Percentiles rank a stretch among this genome's conserved stretches.
Evolutionary conservation across 2,329 filamentous ascomycete species (phyloP).

Genomic region (Fusarium sp.): DNA sequence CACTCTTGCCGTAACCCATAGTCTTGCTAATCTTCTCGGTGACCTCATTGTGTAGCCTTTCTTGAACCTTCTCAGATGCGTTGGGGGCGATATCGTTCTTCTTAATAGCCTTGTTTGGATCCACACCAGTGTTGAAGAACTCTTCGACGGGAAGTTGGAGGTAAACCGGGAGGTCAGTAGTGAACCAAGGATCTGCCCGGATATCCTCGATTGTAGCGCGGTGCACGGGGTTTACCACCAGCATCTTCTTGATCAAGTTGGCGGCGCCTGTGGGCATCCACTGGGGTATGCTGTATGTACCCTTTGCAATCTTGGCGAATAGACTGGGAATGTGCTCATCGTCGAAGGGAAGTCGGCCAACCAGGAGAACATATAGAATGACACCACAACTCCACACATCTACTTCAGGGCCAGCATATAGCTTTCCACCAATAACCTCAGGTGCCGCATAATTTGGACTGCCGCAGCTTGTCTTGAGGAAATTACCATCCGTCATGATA

Average conservation of each 20-base stretch:
- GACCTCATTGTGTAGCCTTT: slow-evolving; percentile 92
- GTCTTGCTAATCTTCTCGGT: slow-evolving; percentile 97
- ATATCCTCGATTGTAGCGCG: slow-evolving; percentile 96
- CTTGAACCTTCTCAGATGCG: slow-evolving; percentile 83
- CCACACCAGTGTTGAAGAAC: slow-evolving; percentile 93
- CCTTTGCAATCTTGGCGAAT: slow-evolving; percentile 97
- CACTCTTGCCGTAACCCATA: slow-evolving; percentile 96
- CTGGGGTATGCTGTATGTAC: slow-evolving; percentile 91
- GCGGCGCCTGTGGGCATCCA: slow-evolving; percentile 91
- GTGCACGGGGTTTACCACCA: slow-evolving; percentile 95
- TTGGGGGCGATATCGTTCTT: slow-evolving; percentile 85
- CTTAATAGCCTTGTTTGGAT: slow-evolving; percentile 92
- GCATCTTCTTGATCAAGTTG: slow-evolving; percentile 89
- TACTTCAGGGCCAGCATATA: slow-evolving; percentile 97
- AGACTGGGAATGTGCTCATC: slow-evolving; percentile 98
- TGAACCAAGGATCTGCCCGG: slow-evolving; percentile 93
- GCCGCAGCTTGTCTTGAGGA: slow-evolving; percentile 97
- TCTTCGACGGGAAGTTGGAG: slow-evolving; percentile 90
- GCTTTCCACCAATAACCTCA: slow-evolving; percentile 96
- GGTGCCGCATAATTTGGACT: slow-evolving; percentile 98
- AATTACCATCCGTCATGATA: slow-evolving; percentile 99
- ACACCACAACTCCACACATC: slow-evolving; percentile 99
- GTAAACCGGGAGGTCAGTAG: slow-evolving; percentile 87
- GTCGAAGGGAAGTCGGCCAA: slow-evolving; percentile 91
- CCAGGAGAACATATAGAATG: slow-evolving; percentile 87